Evolutionary conservation across 2,329 filamentous ascomycete species (phyloP), one percentile per base, ranked within the genome.

Genomic region (Aspergillus latus): DNA sequence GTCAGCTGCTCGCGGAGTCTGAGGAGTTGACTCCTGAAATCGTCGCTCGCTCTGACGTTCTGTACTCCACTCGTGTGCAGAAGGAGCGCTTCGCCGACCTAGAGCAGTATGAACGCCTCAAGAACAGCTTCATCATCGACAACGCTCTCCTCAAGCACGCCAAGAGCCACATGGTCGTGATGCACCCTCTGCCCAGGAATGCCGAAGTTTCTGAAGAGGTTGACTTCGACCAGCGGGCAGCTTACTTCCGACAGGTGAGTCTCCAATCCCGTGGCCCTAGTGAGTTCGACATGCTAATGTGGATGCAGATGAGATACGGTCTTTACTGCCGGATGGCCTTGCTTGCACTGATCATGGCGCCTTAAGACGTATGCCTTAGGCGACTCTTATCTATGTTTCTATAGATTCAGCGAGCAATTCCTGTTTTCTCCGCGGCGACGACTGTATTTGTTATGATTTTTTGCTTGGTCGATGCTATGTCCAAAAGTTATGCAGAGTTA

Each of bases 241-340:
- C 94, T 54, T 99, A 99, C 80, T 99, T 99, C 79, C 87, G 94
- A 89, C 94, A 99, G 89, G 93, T 96, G 78, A 86, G 89, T 83
- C 21, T 15, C 28, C 15, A 56, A 45, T 52, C 39, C 49, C 32
- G 47, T 36, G 5, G 26, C 10, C 42, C 5, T 6, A 15, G 26
- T 32, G 34, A 36, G 30, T n/a, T n/a, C 26, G 15, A 32, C 54
- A 54, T 63, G 63, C 80, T 85, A 74, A 86, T 72, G 48, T 62
- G 26, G 21, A 36, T 59, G 57, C 69, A 97, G 92, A 97, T 97
- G 93, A 86, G 88, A 78, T 97, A 97, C 78, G 94, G 94, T 67
- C 84, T 99, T 68, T 97, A 97, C 82, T 95, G 90, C 76, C 89
- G 94, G 74, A 99, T 99, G 94, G 94, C 94, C 66, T 78, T 99